A percentile compares a stretch with the other conserved stretches of the same genome.
These are phyloP conservation scores for Corniculantispora saksenae DNA, from an alignment of 2,329 filamentous ascomycete genomes.

Conservation along the genomic window DNA sequence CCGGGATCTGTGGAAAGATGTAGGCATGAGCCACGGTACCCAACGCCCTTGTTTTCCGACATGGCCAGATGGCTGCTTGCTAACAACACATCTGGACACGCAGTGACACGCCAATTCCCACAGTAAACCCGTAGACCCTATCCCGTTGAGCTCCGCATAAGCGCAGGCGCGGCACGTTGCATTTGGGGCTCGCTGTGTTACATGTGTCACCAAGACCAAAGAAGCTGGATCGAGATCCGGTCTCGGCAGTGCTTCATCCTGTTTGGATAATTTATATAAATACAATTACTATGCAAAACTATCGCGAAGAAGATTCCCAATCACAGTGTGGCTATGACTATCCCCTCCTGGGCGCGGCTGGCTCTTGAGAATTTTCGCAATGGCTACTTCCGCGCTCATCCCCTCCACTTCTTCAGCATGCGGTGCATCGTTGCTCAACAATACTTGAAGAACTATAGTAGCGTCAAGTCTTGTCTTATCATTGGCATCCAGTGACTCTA, in stretches of 20 bases:
- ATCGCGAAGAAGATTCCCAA: background rate
- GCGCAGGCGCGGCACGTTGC: background rate
- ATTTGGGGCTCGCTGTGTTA: background rate
- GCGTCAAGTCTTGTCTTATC: background rate
- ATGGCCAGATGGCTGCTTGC: too few species aligned
- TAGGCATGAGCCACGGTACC: too few species aligned
- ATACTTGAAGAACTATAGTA: conserved; percentile 1
- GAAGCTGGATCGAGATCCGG: background rate
- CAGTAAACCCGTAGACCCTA: background rate
- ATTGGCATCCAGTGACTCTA: background rate
- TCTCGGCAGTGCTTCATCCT: background rate
- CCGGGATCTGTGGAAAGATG: too few species aligned
- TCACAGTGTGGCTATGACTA: too few species aligned
- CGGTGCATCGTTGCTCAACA: conserved; percentile 7
- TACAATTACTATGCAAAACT: background rate
- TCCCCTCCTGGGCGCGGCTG: background rate
- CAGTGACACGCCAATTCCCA: too few species aligned
- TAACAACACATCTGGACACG: too few species aligned
- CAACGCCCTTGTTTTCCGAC: too few species aligned
- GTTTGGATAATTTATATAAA: background rate
- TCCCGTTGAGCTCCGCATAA: background rate
- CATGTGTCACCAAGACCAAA: too few species aligned
- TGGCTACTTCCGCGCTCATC: background rate
- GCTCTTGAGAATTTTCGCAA: conserved; percentile 4
- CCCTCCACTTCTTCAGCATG: conserved; percentile 1